Evolutionary conservation across 441 rosid genomes (phyloP).

Genomic region (Jatropha podagrica): DNA sequence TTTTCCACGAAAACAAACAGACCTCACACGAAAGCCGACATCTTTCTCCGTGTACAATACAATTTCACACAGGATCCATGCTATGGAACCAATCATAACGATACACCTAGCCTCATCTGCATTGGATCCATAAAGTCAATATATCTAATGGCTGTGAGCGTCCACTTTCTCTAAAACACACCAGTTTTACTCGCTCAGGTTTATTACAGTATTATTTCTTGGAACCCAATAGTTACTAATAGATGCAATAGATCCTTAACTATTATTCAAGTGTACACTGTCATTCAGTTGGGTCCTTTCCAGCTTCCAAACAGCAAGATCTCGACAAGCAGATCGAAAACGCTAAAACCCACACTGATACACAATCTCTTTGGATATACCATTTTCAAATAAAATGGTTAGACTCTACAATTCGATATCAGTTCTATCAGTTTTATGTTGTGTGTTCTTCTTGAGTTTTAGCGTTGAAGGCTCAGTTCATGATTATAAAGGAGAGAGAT

Average conservation of each 20-base stretch:
- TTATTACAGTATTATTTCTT: neutral
- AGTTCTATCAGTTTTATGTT: slow-evolving; percentile 30
- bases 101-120: neutral
- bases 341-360: neutral
- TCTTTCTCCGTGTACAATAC: neutral
- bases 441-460: slow-evolving; percentile 27
- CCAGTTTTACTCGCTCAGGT: neutral
- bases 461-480: slow-evolving; percentile 70
- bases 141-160: slow-evolving; percentile 7
- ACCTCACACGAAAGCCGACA: neutral
- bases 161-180: neutral
- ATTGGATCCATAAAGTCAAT: neutral
- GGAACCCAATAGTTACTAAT: neutral
- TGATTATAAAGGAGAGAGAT: slow-evolving; percentile 69
- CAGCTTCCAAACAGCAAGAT: slow-evolving; percentile 17
- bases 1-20: neutral
- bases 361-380: neutral
- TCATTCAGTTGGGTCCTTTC: neutral
- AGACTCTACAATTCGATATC: slow-evolving; percentile 20
- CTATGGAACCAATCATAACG: slow-evolving; percentile 3
- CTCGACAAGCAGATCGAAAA: slow-evolving; percentile 30
- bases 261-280: slow-evolving; percentile 8
- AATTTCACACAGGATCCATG: neutral
- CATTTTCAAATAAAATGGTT: slow-evolving; percentile 19
- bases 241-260: neutral